A percentile compares a stretch with the other conserved stretches of the same genome.
Evolutionary conservation across 345 rosid species (phyloP).

Genomic region (Aquilaria malaccensis): DNA sequence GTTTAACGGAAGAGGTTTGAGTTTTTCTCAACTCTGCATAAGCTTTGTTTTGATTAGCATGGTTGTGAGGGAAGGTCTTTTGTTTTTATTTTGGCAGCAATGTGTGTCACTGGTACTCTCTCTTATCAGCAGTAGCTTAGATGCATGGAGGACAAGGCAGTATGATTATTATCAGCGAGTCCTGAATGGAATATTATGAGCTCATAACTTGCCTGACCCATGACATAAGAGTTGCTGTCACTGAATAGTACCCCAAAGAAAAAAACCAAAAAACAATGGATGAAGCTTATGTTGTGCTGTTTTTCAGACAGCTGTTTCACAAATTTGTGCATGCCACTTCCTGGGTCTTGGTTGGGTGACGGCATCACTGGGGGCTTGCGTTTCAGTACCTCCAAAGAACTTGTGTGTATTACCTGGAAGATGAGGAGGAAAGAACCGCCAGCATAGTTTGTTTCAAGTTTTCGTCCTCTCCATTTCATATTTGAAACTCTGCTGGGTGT

Average conservation of each 20-base stretch:
- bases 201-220: constrained; percentile 6
- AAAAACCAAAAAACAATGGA: no score
- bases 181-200: constrained; percentile 91
- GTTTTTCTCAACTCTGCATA: neutral
- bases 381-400: constrained; percentile 18
- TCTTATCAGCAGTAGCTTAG: constrained; percentile 96
- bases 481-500: constrained; percentile 11
- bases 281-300: constrained; percentile 1
- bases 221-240: neutral
- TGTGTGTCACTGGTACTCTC: constrained; percentile 98
- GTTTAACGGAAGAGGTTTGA: constrained; percentile 93
- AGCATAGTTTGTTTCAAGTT: constrained; percentile 6
- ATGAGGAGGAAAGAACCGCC: constrained; percentile 21
- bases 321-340: constrained; percentile 2
- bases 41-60: neutral
- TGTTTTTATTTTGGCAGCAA: constrained; percentile 54
- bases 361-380: constrained; percentile 17
- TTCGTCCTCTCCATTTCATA: constrained; percentile 10
- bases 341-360: constrained; percentile 3
- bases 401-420: constrained; percentile 18
- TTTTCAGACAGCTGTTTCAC: constrained; percentile 1
- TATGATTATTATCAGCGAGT: constrained; percentile 98
- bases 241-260: no score
- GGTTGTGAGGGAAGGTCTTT: constrained; percentile 5
- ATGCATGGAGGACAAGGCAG: constrained; percentile 99